These are phyloP conservation scores for Vaccinium macrocarpon DNA, from an alignment of 148 eudicot genomes.

Conservation along the genomic window DNA sequence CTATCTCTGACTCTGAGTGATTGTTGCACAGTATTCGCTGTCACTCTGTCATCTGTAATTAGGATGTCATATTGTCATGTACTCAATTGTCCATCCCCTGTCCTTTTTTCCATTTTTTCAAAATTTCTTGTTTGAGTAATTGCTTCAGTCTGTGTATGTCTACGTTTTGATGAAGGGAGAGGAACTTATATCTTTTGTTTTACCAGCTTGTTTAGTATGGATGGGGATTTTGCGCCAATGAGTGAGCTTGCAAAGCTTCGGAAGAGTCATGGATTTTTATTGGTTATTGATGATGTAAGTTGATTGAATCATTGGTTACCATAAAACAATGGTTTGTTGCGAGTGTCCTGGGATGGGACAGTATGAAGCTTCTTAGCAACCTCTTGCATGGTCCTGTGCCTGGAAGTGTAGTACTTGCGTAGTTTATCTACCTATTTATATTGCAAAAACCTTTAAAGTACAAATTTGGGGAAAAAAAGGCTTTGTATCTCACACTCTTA, in stretches of 20 bases:
- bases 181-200: background rate
- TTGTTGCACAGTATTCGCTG: background rate
- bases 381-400: background rate
- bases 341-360: background rate
- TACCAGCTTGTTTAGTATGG: slow-evolving; percentile 98
- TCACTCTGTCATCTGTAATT: background rate
- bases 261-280: slow-evolving; percentile 83
- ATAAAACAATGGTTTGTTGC: background rate
- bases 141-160: background rate
- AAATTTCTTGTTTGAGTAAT: background rate
- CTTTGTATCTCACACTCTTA: background rate
- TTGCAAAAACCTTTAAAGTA: background rate
- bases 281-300: slow-evolving; percentile 95
- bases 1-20: too few species aligned
- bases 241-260: slow-evolving; percentile 76
- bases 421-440: background rate
- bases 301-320: background rate
- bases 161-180: background rate
- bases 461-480: background rate
- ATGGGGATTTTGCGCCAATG: slow-evolving; percentile 99
- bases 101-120: background rate
- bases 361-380: background rate
- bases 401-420: background rate
- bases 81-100: background rate
- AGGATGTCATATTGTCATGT: background rate